Evolutionary conservation across 352 stramenopile species (phyloP), one percentile per base, ranked within the genome.

Genomic region (Globisporangium acanthophoron): DNA sequence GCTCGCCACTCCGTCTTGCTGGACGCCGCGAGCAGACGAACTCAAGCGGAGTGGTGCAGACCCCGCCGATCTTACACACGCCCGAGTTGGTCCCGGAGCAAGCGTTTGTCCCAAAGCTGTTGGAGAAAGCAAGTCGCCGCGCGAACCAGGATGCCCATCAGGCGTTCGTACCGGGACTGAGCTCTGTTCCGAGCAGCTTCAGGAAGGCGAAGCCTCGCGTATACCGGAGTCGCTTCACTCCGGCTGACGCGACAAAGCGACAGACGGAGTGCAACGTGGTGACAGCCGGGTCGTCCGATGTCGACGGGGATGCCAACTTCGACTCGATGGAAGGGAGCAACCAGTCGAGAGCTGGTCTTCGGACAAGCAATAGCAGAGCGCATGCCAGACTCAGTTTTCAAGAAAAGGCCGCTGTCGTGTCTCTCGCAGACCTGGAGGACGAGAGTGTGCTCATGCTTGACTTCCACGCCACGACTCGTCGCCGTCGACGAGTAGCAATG

Each of bases 101-200:
- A 21, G 46, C 33, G 41, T 56, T 53, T 21, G 33, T 61, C 9
- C 11, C 53, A 0, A 55, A 57, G 13, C 18, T 27, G 24, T 27
- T 65, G 16, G 24, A 58, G 21, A 54, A 29, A 9, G 27, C 39
- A 9, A 8, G 12, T n/a, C 24, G 20, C 35, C 37, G 27, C 9
- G 12, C 18, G 24, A 59, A 52, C 16, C 53, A 41, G 3, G 24
- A 64, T 31, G n/a, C 48, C 1, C 15, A 35, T n/a, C 20, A 37
- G 33, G 58, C 13, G 9, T 78, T 70, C 54, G 56, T 70, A 0
- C 73, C 77, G 0, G 64, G 64, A 11, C 64, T 71, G 57, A 78
- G 75, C 53, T 82, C 78, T 15, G 62, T 88, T 5, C 76, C 73
- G n/a, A 87, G 80, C 45, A 74, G 70, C 61, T 90, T 90, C 53